A percentile compares a stretch with the other conserved stretches of the same genome.
phyloP scores from a whole-genome alignment of 345 rosid species.

The Sonneratia alba region DNA sequence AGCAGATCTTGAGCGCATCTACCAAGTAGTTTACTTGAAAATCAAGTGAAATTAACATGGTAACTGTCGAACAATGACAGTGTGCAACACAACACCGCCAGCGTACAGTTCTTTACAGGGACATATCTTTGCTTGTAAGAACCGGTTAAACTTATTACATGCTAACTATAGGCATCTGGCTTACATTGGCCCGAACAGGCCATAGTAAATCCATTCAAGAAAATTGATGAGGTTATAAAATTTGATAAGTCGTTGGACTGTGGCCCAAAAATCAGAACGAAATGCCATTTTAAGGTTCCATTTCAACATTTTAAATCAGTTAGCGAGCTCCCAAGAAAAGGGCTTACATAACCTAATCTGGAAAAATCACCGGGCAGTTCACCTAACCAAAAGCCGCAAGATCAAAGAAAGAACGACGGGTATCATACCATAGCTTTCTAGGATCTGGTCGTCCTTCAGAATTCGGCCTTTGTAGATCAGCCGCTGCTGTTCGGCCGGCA shows the following conservation, averaged over 20 bases:
- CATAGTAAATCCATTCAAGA: too few relatives aligned
- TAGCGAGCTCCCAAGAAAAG: background rate
- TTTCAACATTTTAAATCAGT: background rate
- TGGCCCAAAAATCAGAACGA: background rate
- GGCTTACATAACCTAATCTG: background rate
- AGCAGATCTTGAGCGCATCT: background rate
- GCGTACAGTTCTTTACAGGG: too few relatives aligned
- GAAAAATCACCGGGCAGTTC: background rate
- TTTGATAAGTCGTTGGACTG: too few relatives aligned
- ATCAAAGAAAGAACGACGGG: background rate
- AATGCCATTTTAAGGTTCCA: background rate
- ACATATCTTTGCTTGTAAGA: too few relatives aligned
- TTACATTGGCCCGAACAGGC: too few relatives aligned
- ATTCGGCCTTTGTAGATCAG: slow-evolving; percentile 85
- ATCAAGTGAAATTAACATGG: background rate
- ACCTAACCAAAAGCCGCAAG: background rate
- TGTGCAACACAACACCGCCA: too few relatives aligned
- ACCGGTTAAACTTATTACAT: too few relatives aligned
- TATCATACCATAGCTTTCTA: slow-evolving; percentile 51
- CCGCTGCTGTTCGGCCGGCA: slow-evolving; percentile 69
- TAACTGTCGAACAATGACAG: too few relatives aligned
- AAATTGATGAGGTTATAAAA: too few relatives aligned
- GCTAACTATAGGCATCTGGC: background rate
- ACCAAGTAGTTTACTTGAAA: background rate
- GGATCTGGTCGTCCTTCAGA: slow-evolving; percentile 68